Conservation (phyloP, 139 green algal species). For the Raphidocelis subcapitata region DNA sequence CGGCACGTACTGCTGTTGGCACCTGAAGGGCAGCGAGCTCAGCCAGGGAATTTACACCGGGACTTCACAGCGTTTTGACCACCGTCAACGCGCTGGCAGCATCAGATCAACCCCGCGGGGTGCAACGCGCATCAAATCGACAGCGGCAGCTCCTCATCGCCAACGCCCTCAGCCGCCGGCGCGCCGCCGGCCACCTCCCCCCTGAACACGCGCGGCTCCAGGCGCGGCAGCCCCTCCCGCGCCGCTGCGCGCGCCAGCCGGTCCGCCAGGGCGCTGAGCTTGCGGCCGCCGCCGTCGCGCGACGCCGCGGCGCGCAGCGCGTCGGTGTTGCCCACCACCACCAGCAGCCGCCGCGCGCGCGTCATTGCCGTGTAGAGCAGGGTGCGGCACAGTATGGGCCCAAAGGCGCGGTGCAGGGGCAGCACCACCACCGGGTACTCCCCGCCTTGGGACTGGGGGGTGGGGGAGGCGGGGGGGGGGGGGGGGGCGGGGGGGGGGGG, state of each 20-base stretch:
- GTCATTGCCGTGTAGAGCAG: constrained; percentile 83
- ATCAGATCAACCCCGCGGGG: too few relatives aligned
- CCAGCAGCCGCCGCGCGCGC: constrained; percentile 48
- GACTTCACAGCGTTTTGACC: too few relatives aligned
- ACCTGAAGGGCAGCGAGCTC: too few relatives aligned
- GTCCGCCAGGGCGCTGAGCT: background rate
- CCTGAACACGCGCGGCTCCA: background rate
- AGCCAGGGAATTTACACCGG: too few relatives aligned
- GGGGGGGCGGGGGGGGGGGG: too few relatives aligned
- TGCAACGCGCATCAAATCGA: too few relatives aligned
- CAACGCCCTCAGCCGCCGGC: background rate
- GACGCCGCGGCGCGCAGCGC: background rate
- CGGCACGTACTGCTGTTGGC: too few relatives aligned
- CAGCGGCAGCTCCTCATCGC: too few relatives aligned
- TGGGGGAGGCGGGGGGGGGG: too few relatives aligned
- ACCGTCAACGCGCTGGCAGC: too few relatives aligned
- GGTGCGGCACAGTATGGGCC: constrained; percentile 53
- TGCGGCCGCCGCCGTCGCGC: background rate
- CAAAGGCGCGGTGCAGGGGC: constrained; percentile 32
- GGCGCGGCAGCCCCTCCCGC: background rate
- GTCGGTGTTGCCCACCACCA: constrained; percentile 41
- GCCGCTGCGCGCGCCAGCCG: background rate
- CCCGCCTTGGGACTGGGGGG: constrained; percentile 68
- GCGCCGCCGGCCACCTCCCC: background rate
- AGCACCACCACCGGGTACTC: constrained; percentile 78